These are phyloP conservation scores for Dentipellis fragilis DNA, from an alignment of 768 basidiomycete genomes.

Conservation along the genomic window DNA sequence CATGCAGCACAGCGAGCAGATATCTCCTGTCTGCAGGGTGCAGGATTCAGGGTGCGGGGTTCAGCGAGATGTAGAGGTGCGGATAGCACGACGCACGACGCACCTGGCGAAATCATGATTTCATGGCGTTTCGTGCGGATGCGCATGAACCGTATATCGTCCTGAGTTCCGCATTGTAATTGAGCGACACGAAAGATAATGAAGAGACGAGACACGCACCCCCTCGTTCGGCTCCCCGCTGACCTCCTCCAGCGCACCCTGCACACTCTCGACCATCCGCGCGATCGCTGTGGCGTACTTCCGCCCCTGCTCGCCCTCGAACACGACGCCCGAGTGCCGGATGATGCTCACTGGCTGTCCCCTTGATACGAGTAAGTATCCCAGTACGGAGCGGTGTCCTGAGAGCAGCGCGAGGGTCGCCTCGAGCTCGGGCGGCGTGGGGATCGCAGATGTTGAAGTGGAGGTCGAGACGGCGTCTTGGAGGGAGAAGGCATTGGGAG, in stretches of 20 bases:
- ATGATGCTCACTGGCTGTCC: slow-evolving; percentile 70
- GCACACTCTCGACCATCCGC: slow-evolving; percentile 70
- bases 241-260: slow-evolving; percentile 70
- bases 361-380: slow-evolving; percentile 76
- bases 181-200: neutral
- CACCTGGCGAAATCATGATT: slow-evolving; percentile 90
- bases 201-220: slow-evolving; percentile 29
- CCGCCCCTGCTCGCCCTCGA: slow-evolving; percentile 75
- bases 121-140: slow-evolving; percentile 90
- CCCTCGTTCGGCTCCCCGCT: slow-evolving; percentile 50
- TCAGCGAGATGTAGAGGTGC: neutral
- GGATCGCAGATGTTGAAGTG: slow-evolving; percentile 8
- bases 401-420: slow-evolving; percentile 68
- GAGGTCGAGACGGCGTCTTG: slow-evolving; percentile 9
- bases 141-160: slow-evolving; percentile 79
- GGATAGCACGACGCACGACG: slow-evolving; percentile 17
- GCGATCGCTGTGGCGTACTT: slow-evolving; percentile 66
- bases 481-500: slow-evolving; percentile 15
- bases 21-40: slow-evolving; percentile 56
- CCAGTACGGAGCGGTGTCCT: slow-evolving; percentile 75
- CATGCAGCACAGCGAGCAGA: slow-evolving; percentile 76
- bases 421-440: slow-evolving; percentile 73
- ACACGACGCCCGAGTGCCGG: slow-evolving; percentile 74
- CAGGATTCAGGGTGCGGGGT: neutral
- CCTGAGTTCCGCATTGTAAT: slow-evolving; percentile 32